Evolutionary conservation across 2,329 filamentous ascomycete genomes (phyloP).

Genomic region (Trichoderma sp.): DNA sequence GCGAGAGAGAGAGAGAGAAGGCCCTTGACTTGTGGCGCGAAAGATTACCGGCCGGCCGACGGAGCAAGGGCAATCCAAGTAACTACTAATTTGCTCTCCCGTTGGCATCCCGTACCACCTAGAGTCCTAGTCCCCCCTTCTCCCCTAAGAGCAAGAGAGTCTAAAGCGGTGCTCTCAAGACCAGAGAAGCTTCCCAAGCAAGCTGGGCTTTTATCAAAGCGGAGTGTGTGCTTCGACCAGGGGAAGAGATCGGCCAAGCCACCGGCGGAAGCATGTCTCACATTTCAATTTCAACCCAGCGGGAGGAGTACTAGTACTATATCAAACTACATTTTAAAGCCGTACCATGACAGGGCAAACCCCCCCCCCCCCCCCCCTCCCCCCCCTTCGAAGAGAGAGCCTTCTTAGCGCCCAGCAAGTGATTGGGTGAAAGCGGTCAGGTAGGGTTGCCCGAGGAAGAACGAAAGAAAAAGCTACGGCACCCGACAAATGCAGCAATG

Average conservation of each 20-base stretch:
- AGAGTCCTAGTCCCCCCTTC: neutral
- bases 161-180: neutral
- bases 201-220: neutral
- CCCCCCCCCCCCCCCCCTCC: no score
- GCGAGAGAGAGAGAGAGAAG: no score
- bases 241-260: constrained; percentile 10
- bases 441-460: neutral
- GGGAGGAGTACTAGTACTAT: no score
- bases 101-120: neutral
- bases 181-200: neutral
- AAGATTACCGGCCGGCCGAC: neutral
- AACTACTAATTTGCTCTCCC: neutral
- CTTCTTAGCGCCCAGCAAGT: neutral
- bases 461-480: neutral
- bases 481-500: neutral
- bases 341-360: neutral
- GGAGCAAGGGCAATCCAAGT: neutral
- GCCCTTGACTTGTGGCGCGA: neutral
- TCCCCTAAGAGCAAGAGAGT: neutral
- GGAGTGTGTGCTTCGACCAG: neutral
- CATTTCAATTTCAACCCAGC: constrained; percentile 5
- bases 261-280: constrained; percentile 10
- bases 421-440: neutral
- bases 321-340: neutral
- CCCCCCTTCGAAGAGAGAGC: neutral